A percentile compares a stretch with the other conserved stretches of the same genome.
Conservation (phyloP, 768 basidiomycete species). For the Phanerochaete carnosa region DNA sequence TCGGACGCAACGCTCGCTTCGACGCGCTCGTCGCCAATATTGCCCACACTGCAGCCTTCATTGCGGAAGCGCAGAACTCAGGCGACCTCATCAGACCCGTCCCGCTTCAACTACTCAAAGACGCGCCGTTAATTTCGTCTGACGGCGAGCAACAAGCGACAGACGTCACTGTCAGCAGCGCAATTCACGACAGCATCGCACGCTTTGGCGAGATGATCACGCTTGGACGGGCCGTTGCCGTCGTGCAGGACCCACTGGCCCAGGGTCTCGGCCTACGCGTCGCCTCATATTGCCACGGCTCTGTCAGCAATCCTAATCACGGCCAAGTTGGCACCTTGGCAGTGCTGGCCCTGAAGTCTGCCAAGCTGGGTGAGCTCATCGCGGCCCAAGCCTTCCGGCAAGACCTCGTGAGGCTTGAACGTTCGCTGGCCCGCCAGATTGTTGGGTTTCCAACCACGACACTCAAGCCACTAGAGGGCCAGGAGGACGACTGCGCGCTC, state of each 20-base stretch:
- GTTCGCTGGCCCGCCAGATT: slow-evolving; percentile 80
- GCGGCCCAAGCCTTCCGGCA: slow-evolving; percentile 45
- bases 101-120: slow-evolving; percentile 48
- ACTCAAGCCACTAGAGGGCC: slow-evolving; percentile 32
- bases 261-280: slow-evolving; percentile 43
- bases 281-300: slow-evolving; percentile 61
- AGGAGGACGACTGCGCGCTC: slow-evolving; percentile 47
- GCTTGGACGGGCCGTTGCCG: slow-evolving; percentile 53
- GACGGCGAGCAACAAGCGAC: slow-evolving; percentile 28
- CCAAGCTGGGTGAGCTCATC: slow-evolving; percentile 41
- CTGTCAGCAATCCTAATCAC: slow-evolving; percentile 33
- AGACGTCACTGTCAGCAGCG: slow-evolving; percentile 48
- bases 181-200: slow-evolving; percentile 68
- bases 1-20: slow-evolving; percentile 83
- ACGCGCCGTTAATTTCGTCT: slow-evolving; percentile 66
- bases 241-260: slow-evolving; percentile 36
- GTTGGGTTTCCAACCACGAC: slow-evolving; percentile 72
- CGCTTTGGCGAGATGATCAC: slow-evolving; percentile 80
- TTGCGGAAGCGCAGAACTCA: slow-evolving; percentile 46
- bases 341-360: slow-evolving; percentile 50
- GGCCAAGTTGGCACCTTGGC: slow-evolving; percentile 61
- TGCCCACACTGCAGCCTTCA: slow-evolving; percentile 78
- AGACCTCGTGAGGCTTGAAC: slow-evolving; percentile 63
- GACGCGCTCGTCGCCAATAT: slow-evolving; percentile 72
- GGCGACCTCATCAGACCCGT: slow-evolving; percentile 42